These are phyloP conservation scores for Chimonanthus praecox DNA, from an alignment of 164 flowering plant species.

Conservation along the genomic window DNA sequence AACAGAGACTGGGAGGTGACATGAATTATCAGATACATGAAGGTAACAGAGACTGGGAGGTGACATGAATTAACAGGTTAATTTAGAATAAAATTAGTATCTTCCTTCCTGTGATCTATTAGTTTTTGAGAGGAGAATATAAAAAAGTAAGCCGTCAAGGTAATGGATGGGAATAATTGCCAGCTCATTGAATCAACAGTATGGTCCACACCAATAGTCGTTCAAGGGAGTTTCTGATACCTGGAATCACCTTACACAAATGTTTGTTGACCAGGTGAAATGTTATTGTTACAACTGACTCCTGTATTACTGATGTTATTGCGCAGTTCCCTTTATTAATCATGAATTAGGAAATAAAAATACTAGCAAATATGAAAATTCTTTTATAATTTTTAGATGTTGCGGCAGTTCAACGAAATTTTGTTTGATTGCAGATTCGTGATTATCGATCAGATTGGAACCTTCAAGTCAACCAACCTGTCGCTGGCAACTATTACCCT, in stretches of 20 bases:
- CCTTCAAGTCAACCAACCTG: constrained; percentile 71
- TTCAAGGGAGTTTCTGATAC: background rate
- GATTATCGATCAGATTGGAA: constrained; percentile 88
- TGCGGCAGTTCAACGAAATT: background rate
- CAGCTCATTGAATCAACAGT: background rate
- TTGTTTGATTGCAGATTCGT: constrained; percentile 57
- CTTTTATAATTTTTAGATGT: background rate
- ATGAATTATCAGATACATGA: too few species aligned
- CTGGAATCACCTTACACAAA: background rate
- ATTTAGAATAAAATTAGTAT: background rate
- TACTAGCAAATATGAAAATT: background rate
- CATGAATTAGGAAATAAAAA: too few species aligned
- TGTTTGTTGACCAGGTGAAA: background rate
- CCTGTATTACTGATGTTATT: background rate
- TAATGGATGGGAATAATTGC: background rate
- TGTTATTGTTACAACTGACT: background rate
- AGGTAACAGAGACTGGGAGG: too few species aligned
- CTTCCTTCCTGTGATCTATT: background rate
- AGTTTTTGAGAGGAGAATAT: background rate
- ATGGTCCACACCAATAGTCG: background rate
- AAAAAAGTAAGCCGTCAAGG: background rate
- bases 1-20: too few species aligned
- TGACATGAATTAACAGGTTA: too few species aligned
- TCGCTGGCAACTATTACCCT: constrained; percentile 95
- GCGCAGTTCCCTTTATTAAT: background rate